A percentile compares a stretch with the other conserved stretches of the same genome.
Conservation (phyloP, 306 rosid species). For the Acacia melanoxylon region DNA sequence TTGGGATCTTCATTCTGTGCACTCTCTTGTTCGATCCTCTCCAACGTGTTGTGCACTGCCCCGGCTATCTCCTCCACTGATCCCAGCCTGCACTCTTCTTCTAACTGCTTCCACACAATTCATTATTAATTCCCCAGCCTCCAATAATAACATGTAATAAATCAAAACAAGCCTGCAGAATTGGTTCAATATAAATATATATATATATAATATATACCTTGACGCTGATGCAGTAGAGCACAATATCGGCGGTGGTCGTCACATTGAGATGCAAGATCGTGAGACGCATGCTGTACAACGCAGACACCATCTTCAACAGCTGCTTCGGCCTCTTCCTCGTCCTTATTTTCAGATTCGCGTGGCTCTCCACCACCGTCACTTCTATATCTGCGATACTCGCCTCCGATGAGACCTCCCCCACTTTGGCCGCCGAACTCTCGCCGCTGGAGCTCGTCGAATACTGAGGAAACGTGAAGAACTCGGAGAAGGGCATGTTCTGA, state of each 20-base stretch:
- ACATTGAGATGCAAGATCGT: constrained; percentile 85
- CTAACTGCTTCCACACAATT: constrained; percentile 47
- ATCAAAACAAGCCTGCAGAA: not conserved
- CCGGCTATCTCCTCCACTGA: constrained; percentile 91
- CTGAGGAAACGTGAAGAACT: constrained; percentile 88
- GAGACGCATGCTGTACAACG: constrained; percentile 67
- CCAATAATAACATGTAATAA: too few relatives aligned
- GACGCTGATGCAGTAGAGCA: constrained; percentile 72
- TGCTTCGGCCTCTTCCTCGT: constrained; percentile 69
- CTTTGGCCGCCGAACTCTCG: not conserved
- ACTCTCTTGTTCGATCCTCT: constrained; percentile 71
- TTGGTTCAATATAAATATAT: not conserved
- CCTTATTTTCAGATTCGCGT: constrained; percentile 84
- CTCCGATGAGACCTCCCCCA: constrained; percentile 21
- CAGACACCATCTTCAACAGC: constrained; percentile 71
- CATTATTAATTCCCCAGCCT: not conserved
- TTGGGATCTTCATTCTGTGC: constrained; percentile 27
- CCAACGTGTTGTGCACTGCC: constrained; percentile 71
- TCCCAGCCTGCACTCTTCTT: constrained; percentile 80
- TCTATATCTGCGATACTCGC: constrained; percentile 68
- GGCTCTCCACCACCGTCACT: constrained; percentile 94
- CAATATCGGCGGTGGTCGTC: constrained; percentile 55
- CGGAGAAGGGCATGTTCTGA: constrained; percentile 61
- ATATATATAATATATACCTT: constrained; percentile 48
- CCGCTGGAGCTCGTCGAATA: constrained; percentile 31